Conservation (phyloP, 805 yeast species). For the Cyberlindnera misumaiensis region DNA sequence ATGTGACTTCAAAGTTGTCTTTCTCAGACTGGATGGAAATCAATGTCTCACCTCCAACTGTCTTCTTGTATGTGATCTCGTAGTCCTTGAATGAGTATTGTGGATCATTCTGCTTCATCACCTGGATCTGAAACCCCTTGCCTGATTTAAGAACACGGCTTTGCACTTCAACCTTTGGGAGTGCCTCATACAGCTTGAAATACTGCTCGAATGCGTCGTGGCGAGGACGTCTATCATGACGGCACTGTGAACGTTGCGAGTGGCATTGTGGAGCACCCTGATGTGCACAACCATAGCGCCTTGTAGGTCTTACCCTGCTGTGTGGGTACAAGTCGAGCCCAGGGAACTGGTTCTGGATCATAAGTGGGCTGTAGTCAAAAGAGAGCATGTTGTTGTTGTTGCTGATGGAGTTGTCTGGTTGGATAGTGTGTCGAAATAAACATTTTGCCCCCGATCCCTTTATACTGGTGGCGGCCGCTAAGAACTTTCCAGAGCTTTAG, state of each 20-base stretch:
- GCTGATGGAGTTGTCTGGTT: too few relatives aligned
- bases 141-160: conserved; percentile 5
- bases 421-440: background rate
- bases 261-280: background rate
- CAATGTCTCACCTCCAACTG: conserved; percentile 4
- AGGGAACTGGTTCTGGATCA: conserved; percentile 1
- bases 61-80: conserved; percentile 10
- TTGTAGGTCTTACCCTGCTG: conserved; percentile 1
- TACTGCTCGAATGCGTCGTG: background rate
- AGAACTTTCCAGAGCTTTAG: background rate
- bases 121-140: conserved; percentile 10
- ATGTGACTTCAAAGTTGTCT: conserved; percentile 15
- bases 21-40: conserved; percentile 9
- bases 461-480: background rate
- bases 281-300: conserved; percentile 1
- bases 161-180: conserved; percentile 2
- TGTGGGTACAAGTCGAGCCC: conserved; percentile 1
- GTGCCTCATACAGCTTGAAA: background rate
- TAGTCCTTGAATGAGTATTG: conserved; percentile 13
- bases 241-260: conserved; percentile 3
- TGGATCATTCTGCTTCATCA: conserved; percentile 12
- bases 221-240: background rate
- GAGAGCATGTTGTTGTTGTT: conserved; percentile 6
- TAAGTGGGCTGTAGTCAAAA: conserved; percentile 6
- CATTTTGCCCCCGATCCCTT: background rate